Evolutionary conservation across 2,329 filamentous ascomycete species (phyloP).

Genomic region (Trichoderma cornu-damae): DNA sequence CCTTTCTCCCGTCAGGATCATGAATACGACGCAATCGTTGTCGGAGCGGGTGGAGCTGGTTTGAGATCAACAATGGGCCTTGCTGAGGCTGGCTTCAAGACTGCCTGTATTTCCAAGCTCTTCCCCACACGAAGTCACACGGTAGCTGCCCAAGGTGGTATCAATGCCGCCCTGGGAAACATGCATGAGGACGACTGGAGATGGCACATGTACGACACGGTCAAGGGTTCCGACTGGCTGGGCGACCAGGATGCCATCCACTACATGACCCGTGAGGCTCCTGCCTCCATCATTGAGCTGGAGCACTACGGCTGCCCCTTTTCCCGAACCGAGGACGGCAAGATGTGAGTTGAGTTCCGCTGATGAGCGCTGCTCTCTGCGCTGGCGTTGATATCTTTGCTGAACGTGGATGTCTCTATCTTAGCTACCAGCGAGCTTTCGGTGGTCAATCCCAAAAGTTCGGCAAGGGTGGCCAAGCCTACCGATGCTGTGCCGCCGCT

Average conservation of each 20-base stretch:
- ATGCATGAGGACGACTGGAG: conserved; percentile 99
- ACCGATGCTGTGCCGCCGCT: conserved; percentile 92
- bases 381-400: neutral
- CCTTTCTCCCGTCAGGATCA: conserved; percentile 62
- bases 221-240: conserved; percentile 96
- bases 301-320: conserved; percentile 98
- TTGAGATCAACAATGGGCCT: conserved; percentile 80
- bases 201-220: conserved; percentile 99
- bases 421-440: conserved; percentile 91
- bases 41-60: conserved; percentile 76
- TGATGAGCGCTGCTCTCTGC: neutral
- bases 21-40: conserved; percentile 96
- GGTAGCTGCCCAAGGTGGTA: conserved; percentile 75
- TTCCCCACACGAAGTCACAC: conserved; percentile 84
- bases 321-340: conserved; percentile 91
- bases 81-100: conserved; percentile 84
- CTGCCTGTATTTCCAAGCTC: conserved; percentile 79
- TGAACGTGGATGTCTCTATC: conserved; percentile 1
- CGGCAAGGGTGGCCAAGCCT: conserved; percentile 96
- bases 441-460: conserved; percentile 94
- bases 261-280: conserved; percentile 96
- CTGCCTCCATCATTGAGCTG: conserved; percentile 84
- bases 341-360: conserved; percentile 61
- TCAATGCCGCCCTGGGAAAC: conserved; percentile 85
- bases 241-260: conserved; percentile 97